Base-by-base conservation (phyloP, 805 yeast genomes). In the Wickerhamiella bombiphila region DNA sequence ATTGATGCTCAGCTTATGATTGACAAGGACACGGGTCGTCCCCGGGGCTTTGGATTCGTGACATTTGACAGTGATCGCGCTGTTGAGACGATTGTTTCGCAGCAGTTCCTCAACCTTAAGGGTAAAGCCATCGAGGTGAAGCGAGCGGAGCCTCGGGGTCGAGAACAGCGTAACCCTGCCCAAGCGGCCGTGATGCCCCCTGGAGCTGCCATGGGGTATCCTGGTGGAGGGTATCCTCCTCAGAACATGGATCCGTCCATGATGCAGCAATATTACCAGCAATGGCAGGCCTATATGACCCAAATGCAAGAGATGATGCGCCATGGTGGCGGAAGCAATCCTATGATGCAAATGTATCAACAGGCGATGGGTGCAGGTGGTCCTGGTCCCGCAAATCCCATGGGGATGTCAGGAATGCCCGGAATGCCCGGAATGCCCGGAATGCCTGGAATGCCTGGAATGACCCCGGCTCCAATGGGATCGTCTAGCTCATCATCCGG, bases 1-100 rank as follows among this genome's bases (percentile, higher is more conserved):
- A 80, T 88, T 50, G 97, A 91, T 60, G 94, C 95, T 36, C 96
- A 86, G 61, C 70, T 88, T 48, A 88, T 88, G 98, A 72, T 88
- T 49, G 96, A 88, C 59, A 91, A 88, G 60, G 96, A 86, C 57
- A 81, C 96, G 3, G 96, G 97, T 42, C 74, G 93, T 54, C 83
- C 95, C 2, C 73, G 97, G 63, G 98, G 98, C 19, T 88, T 85
- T 58, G 98, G 98, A 1, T 88, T 88, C 58, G 85, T 88, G 45
- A 88, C 98, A 11, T 88, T 80, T 60, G 97, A 88, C 54, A 73
- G 93, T 15, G 93, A 94, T 17, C 86, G 79, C 33, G 95, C 95
- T 13, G 95, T 88, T 32, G 96, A 86, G 52, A 69, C 75, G 48
- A 93, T 82, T 39, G 76, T 91, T 39, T 78, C 75, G 41, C 79